Percentiles rank a stretch among this genome's conserved stretches.
phyloP scores from a whole-genome alignment of 768 basidiomycete species.

The Boletales sp. region DNA sequence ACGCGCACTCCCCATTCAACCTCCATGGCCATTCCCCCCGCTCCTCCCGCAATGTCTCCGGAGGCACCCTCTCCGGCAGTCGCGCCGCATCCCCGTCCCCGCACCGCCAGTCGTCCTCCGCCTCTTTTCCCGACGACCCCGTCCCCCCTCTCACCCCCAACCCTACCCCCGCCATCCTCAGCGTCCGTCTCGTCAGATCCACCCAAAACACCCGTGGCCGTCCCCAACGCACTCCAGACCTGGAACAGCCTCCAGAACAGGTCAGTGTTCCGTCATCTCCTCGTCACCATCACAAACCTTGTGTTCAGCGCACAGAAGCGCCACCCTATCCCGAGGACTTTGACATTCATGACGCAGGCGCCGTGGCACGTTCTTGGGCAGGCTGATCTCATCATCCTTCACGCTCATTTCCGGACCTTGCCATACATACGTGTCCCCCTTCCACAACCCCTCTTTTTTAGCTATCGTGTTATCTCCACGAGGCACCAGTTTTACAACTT shows the following conservation, averaged over 20 bases:
- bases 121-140: slow-evolving; percentile 11
- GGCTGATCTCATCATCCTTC: slow-evolving; percentile 24
- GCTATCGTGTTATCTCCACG: slow-evolving; percentile 32
- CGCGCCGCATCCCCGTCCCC: slow-evolving; percentile 22
- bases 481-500: slow-evolving; percentile 23
- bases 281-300: slow-evolving; percentile 8
- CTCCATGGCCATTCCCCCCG: slow-evolving; percentile 36
- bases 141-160: slow-evolving; percentile 1
- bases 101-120: slow-evolving; percentile 16
- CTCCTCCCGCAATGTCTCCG: slow-evolving; percentile 34
- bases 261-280: slow-evolving; percentile 14
- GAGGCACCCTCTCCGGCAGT: slow-evolving; percentile 22
- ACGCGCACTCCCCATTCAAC: slow-evolving; percentile 58
- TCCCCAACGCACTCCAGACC: slow-evolving; percentile 13
- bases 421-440: slow-evolving; percentile 17
- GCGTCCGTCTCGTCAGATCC: slow-evolving; percentile 23
- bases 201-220: slow-evolving; percentile 21
- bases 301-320: slow-evolving; percentile 6
- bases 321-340: slow-evolving; percentile 24
- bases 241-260: slow-evolving; percentile 1
- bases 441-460: slow-evolving; percentile 18
- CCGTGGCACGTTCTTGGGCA: slow-evolving; percentile 33
- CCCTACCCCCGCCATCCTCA: slow-evolving; percentile 13
- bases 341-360: slow-evolving; percentile 28
- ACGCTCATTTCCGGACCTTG: slow-evolving; percentile 31